Base-by-base conservation (phyloP, 2,329 filamentous ascomycete genomes). In the Ascochyta lentis region DNA sequence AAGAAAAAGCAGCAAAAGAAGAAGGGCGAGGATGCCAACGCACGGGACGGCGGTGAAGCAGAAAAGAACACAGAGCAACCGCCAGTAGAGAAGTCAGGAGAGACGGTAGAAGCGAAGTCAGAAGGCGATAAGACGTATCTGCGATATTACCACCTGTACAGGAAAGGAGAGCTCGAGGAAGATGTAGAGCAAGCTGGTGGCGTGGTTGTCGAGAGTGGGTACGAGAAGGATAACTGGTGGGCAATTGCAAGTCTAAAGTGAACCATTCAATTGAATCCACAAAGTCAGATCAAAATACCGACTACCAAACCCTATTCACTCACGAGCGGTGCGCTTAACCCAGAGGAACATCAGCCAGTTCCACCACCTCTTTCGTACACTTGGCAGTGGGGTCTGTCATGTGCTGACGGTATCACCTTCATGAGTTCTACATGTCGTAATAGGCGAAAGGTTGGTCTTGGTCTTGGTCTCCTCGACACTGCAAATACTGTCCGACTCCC, bases 181-280 rank as follows among this genome's bases (percentile, higher is more conserved):
- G 90, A 97, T 72, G 84, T 96, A 54, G 74, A 76, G 46, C 82
- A 83, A 15, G 93, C 89, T 19, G 92, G 92, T 16, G 95, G 93
- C 7, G 78, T 77, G 44, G 86, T 97, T 13, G 68, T 95, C 23
- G 88, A 91, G 63, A 86, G 86, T 56, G 95, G 95, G 31, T 99
- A 98, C 77, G 95, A 99, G 73, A 93, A 88, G 79, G 95, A 98
- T 73, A 99, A 99, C 78, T 98, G 95, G 95, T 99, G 94, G 94
- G 92, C 88, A 49, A 88, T 96, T 72, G 84, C 81, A 13, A 59
- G 49, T 15, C 46, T 52, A 3, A 53, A 27, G 34, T 64, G 35
- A 58, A 15, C 6, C 1, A n/a, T 10, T 29, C 13, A 15, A 12
- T 1, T 15, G 6, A 31, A 15, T 15, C 12, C 1, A 35, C 1